phyloP scores from a whole-genome alignment of 1,139 yeast genomes.

The Taphrina betulina region DNA sequence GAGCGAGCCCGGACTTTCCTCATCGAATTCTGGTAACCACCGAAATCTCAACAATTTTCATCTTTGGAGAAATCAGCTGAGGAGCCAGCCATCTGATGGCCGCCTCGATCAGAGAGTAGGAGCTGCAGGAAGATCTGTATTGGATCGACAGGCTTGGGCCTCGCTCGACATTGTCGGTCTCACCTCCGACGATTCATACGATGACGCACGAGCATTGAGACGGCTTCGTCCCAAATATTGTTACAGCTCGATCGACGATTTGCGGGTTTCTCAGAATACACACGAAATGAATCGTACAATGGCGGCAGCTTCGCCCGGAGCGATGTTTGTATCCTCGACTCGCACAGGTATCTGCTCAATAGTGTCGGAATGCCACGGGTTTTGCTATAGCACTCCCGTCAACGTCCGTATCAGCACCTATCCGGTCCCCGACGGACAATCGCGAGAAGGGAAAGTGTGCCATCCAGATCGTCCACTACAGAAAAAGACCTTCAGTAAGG shows the following conservation, averaged over 20 bases:
- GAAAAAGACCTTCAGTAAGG: neutral
- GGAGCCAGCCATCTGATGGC: no score
- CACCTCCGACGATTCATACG: no score
- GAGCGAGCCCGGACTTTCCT: no score
- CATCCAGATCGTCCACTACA: no score
- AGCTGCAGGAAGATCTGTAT: no score
- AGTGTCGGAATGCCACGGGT: slow-evolving; percentile 25
- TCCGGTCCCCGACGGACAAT: slow-evolving; percentile 11
- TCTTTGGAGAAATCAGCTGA: no score
- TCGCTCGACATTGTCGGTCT: no score
- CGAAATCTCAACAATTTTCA: no score
- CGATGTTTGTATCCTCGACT: slow-evolving; percentile 14
- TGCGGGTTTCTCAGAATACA: neutral
- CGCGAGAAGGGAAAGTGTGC: neutral
- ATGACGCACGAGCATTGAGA: slow-evolving; percentile 3
- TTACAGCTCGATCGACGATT: neutral
- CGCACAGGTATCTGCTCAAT: neutral
- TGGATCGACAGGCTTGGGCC: no score
- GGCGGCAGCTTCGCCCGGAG: slow-evolving; percentile 12
- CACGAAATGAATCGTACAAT: neutral
- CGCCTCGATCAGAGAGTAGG: no score
- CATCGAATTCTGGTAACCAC: no score
- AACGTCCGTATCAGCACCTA: slow-evolving; percentile 15
- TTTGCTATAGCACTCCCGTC: slow-evolving; percentile 21
- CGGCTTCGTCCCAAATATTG: slow-evolving; percentile 2